Evolutionary conservation across 805 yeast species (phyloP).

Genomic region (Metschnikowia borealis): DNA sequence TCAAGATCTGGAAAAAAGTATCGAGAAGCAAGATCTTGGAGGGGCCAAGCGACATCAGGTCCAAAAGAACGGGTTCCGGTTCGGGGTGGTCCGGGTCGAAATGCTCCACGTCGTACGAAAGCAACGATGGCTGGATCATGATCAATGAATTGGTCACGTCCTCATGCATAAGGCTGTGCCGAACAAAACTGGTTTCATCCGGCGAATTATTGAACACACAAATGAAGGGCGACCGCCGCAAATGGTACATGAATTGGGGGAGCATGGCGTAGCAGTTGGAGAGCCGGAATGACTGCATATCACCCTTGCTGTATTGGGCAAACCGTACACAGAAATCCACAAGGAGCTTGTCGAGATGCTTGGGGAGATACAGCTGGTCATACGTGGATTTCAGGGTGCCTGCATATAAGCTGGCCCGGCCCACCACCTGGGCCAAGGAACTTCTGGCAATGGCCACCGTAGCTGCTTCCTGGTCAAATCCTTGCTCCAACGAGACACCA

Average conservation of each 20-base stretch:
- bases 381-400: slow-evolving; percentile 14
- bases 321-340: slow-evolving; percentile 46
- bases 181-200: slow-evolving; percentile 63
- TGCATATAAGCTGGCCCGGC: slow-evolving; percentile 2
- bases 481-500: slow-evolving; percentile 38
- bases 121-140: slow-evolving; percentile 68
- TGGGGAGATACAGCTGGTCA: slow-evolving; percentile 33
- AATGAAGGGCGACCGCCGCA: slow-evolving; percentile 61
- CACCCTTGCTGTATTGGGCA: slow-evolving; percentile 46
- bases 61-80: slow-evolving; percentile 61
- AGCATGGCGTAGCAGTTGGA: slow-evolving; percentile 48
- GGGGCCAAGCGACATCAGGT: slow-evolving; percentile 58
- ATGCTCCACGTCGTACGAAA: slow-evolving; percentile 49
- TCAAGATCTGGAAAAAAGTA: slow-evolving; percentile 65
- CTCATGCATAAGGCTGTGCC: slow-evolving; percentile 60
- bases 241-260: slow-evolving; percentile 66
- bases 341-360: slow-evolving; percentile 47
- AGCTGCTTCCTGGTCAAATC: slow-evolving; percentile 69
- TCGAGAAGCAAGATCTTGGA: slow-evolving; percentile 56
- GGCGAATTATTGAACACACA: slow-evolving; percentile 69
- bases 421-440: slow-evolving; percentile 29
- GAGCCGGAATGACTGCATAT: slow-evolving; percentile 46
- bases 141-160: slow-evolving; percentile 56
- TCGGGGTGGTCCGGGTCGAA: slow-evolving; percentile 39
- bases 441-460: slow-evolving; percentile 57